Percentiles rank a stretch among this genome's conserved stretches.
phyloP scores from a whole-genome alignment of 2,329 filamentous ascomycete genomes.

The Pseudopyrenochaeta lycopersici region DNA sequence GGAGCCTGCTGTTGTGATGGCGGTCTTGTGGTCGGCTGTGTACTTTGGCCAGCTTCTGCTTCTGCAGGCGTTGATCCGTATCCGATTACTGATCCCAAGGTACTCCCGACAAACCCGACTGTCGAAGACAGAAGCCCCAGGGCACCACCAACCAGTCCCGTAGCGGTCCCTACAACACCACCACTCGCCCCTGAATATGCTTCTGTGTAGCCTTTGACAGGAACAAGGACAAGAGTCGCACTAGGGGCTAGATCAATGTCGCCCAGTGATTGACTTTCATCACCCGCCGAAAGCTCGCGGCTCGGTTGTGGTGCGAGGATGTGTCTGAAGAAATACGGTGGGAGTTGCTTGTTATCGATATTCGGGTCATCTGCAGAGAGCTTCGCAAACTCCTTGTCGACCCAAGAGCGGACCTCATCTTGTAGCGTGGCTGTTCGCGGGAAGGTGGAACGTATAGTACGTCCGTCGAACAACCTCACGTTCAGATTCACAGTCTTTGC shows the following conservation, averaged over 20 bases:
- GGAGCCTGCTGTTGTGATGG: conserved; percentile 14
- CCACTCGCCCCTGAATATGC: conserved; percentile 60
- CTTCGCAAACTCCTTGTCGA: conserved; percentile 62
- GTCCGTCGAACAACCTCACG: conserved; percentile 84
- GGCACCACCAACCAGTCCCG: conserved; percentile 44
- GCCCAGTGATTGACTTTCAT: conserved; percentile 74
- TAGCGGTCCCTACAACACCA: conserved; percentile 41
- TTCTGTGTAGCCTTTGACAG: conserved; percentile 68
- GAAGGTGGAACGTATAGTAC: conserved; percentile 78
- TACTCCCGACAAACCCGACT: conserved; percentile 44
- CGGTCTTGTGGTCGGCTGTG: conserved; percentile 14
- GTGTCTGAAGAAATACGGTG: conserved; percentile 84
- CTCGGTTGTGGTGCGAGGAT: conserved; percentile 82
- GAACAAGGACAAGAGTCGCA: conserved; percentile 83
- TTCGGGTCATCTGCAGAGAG: conserved; percentile 31
- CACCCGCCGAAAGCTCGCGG: conserved; percentile 74
- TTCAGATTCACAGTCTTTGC: conserved; percentile 64
- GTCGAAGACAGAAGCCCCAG: conserved; percentile 46
- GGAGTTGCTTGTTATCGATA: conserved; percentile 30
- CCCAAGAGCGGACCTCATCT: conserved; percentile 76
- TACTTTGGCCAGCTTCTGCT: conserved; percentile 16
- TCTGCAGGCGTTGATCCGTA: conserved; percentile 20
- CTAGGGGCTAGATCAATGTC: conserved; percentile 79
- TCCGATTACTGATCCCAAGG: conserved; percentile 42
- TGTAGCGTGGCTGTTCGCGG: conserved; percentile 69